phyloP scores from a whole-genome alignment of 768 basidiomycete genomes.

The Mycena albidolilacea region DNA sequence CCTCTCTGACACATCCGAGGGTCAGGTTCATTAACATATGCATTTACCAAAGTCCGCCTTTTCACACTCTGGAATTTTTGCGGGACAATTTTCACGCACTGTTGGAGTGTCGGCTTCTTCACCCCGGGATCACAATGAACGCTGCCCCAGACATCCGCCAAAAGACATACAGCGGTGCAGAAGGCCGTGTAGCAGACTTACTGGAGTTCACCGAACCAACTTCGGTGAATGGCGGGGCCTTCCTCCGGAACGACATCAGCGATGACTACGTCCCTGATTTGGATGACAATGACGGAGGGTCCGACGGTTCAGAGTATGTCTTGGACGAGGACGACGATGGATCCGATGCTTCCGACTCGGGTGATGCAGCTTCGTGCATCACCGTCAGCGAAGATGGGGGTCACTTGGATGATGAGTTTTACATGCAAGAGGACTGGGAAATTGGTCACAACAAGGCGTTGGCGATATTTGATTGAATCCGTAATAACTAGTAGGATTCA shows the following conservation, averaged over 20 bases:
- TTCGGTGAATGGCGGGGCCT: background rate
- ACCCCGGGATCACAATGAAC: background rate
- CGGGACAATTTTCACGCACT: background rate
- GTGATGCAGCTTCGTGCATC: background rate
- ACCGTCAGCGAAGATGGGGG: too few relatives aligned
- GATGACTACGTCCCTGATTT: background rate
- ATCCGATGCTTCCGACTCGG: background rate
- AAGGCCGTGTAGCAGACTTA: background rate
- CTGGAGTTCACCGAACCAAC: background rate
- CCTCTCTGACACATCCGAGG: background rate
- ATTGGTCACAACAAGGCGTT: too few relatives aligned
- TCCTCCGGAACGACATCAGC: background rate
- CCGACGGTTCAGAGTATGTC: background rate
- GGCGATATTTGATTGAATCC: too few relatives aligned
- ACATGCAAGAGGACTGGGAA: too few relatives aligned
- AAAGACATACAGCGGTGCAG: background rate
- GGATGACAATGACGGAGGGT: background rate
- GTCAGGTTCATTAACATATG: constrained; percentile 5
- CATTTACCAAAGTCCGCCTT: background rate
- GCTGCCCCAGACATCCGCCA: background rate
- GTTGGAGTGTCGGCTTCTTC: background rate
- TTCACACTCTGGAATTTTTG: background rate
- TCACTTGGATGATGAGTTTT: too few relatives aligned
- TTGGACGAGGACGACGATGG: background rate
- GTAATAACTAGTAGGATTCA: too few relatives aligned